Percentiles rank a stretch among this genome's conserved stretches.
Evolutionary conservation across 305 asterid species (phyloP).

Genomic region (Fraxinus paxiana): DNA sequence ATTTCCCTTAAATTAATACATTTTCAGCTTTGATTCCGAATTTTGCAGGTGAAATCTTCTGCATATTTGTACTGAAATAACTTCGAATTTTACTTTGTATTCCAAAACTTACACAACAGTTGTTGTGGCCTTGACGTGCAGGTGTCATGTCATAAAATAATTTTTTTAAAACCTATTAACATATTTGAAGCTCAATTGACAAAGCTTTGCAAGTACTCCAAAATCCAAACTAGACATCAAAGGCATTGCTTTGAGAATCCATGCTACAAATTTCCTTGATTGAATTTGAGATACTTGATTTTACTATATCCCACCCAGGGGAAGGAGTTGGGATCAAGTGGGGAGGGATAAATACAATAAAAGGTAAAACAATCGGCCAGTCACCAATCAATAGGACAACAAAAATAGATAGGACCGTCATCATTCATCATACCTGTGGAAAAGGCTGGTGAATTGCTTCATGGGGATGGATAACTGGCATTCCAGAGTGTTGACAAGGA

Average conservation of each 20-base stretch:
- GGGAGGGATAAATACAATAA: neutral
- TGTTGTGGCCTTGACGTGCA: neutral
- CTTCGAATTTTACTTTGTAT: neutral
- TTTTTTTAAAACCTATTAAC: neutral
- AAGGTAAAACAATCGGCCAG: neutral
- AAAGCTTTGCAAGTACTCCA: neutral
- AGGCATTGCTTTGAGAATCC: neutral
- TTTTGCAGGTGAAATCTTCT: neutral
- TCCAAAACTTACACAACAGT: neutral
- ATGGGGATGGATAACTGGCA: slow-evolving; percentile 69
- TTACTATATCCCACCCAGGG: neutral
- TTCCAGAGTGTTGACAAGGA: slow-evolving; percentile 79
- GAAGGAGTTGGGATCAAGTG: neutral
- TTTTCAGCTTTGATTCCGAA: neutral
- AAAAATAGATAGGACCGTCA: slow-evolving; percentile 3
- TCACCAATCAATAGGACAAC: neutral
- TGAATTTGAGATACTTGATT: neutral
- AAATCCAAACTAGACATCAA: neutral
- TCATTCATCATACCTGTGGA: slow-evolving; percentile 57
- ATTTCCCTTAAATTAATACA: neutral
- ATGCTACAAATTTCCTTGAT: neutral
- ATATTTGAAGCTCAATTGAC: neutral
- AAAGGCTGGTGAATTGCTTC: slow-evolving; percentile 77
- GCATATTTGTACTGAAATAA: neutral
- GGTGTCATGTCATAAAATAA: neutral